Conservation (phyloP, 352 stramenopile species). For the Pythium rishiriense region DNA sequence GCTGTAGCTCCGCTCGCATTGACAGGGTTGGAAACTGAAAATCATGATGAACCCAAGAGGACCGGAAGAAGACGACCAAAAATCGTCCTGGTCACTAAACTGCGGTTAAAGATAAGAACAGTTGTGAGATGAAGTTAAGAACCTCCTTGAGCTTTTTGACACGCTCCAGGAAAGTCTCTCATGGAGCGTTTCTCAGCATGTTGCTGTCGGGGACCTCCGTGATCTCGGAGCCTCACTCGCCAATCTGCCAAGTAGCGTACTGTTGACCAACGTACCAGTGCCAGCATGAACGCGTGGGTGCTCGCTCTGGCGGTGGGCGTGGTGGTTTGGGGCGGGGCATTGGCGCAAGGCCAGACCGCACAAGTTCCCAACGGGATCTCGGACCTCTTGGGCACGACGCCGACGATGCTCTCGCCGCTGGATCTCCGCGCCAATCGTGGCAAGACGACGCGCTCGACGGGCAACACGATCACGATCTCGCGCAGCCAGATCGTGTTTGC, state of each 20-base stretch:
- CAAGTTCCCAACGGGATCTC: conserved; percentile 8
- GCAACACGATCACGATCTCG: conserved; percentile 23
- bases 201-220: too few species aligned
- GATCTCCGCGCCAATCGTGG: background rate
- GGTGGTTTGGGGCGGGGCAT: background rate
- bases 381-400: conserved; percentile 13
- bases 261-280: too few species aligned
- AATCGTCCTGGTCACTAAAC: too few species aligned
- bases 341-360: background rate
- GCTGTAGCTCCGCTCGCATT: background rate
- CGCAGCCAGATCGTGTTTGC: conserved; percentile 22
- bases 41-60: background rate
- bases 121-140: too few species aligned
- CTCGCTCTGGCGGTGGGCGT: background rate
- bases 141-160: too few species aligned
- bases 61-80: conserved; percentile 6
- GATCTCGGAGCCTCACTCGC: too few species aligned
- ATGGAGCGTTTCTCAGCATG: too few species aligned
- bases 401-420: conserved; percentile 20
- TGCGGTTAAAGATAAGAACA: too few species aligned
- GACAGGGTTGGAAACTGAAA: too few species aligned
- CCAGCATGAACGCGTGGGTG: background rate
- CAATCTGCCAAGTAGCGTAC: too few species aligned
- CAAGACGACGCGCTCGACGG: background rate
- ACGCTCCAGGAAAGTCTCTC: too few species aligned